A percentile compares a stretch with the other conserved stretches of the same genome.
Evolutionary conservation across 345 rosid species (phyloP).

Genomic region (Brassica rapa): DNA sequence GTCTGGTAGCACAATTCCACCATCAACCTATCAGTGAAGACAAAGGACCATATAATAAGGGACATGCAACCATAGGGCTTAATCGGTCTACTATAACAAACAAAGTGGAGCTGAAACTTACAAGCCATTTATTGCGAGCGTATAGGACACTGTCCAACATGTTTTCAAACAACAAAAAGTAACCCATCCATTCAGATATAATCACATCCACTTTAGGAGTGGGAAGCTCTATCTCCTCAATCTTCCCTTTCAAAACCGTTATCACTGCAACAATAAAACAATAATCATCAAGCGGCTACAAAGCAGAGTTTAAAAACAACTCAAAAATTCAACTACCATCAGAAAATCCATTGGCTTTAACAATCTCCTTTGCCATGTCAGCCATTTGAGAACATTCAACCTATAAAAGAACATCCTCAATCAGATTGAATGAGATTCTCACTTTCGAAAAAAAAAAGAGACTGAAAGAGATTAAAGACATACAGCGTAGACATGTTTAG

Average conservation of each 20-base stretch:
- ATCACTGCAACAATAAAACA: conserved; percentile 53
- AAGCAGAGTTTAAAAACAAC: neutral
- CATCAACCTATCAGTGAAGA: conserved; percentile 56
- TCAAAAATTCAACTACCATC: conserved; percentile 49
- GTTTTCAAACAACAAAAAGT: conserved; percentile 91
- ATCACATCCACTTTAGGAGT: conserved; percentile 87
- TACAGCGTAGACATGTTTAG: conserved; percentile 91
- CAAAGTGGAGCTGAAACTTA: conserved; percentile 47
- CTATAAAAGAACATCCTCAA: conserved; percentile 42
- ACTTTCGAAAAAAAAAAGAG: no score
- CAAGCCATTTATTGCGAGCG: conserved; percentile 98
- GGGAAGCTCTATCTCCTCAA: conserved; percentile 95
- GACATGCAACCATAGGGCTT: neutral
- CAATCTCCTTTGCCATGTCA: conserved; percentile 90
- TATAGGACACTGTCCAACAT: conserved; percentile 89
- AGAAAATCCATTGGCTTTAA: conserved; percentile 78
- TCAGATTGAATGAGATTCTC: neutral
- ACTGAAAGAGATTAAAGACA: conserved; percentile 20
- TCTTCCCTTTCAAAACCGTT: conserved; percentile 96
- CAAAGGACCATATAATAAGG: neutral
- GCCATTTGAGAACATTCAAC: conserved; percentile 97
- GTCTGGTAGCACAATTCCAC: conserved; percentile 86
- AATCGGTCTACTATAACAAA: neutral
- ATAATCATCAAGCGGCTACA: neutral
- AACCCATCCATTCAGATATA: conserved; percentile 99